Evolutionary conservation across 1,284 basidiomycete genomes (phyloP).

Genomic region (Volvariella volvacea): DNA sequence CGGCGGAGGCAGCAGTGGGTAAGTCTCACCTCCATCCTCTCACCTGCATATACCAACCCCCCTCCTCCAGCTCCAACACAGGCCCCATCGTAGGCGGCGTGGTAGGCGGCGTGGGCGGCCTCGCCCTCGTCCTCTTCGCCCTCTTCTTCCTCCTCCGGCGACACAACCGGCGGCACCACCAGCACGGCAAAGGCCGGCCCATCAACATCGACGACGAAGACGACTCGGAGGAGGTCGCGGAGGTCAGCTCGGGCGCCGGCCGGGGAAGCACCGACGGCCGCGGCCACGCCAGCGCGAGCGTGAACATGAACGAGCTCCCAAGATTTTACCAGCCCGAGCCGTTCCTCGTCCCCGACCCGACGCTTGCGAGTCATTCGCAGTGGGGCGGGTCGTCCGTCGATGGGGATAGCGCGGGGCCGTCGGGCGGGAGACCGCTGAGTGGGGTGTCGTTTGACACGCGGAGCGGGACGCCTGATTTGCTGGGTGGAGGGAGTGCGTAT

Average conservation of each 20-base stretch:
- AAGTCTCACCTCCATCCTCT: no score
- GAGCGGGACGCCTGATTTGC: constrained; percentile 32
- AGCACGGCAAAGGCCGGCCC: background rate
- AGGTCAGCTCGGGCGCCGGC: no score
- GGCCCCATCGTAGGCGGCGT: background rate
- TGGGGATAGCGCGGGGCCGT: background rate
- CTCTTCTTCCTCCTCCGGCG: background rate
- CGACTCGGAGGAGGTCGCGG: background rate
- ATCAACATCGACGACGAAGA: background rate
- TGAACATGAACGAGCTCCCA: constrained; percentile 39
- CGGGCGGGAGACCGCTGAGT: constrained; percentile 27
- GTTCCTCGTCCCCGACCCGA: constrained; percentile 60
- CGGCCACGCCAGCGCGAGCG: background rate
- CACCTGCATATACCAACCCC: no score
- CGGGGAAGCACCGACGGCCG: constrained; percentile 7
- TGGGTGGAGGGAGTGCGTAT: constrained; percentile 11
- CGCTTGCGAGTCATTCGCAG: constrained; percentile 22
- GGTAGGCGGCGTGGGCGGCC: background rate
- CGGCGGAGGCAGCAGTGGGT: constrained; percentile 17
- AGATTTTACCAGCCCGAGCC: constrained; percentile 70
- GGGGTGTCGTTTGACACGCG: constrained; percentile 17
- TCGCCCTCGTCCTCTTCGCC: background rate
- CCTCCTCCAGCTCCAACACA: constrained; percentile 3
- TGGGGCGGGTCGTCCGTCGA: constrained; percentile 10
- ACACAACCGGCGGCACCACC: background rate